Conservation (phyloP, 257 asterid species). For the Cynanchum wilfordii region DNA sequence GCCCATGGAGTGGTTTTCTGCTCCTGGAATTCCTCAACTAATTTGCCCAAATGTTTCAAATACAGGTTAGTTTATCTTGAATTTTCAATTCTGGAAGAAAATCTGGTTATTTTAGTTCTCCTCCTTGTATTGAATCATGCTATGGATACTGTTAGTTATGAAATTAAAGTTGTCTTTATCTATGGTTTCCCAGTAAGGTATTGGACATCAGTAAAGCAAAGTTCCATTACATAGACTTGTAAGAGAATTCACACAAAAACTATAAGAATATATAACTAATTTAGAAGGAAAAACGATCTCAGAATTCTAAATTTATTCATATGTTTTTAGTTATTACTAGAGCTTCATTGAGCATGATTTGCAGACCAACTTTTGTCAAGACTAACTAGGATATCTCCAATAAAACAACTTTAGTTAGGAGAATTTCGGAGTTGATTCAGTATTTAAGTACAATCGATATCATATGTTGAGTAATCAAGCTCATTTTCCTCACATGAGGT, state of each 20-base stretch:
- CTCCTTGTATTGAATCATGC: not conserved
- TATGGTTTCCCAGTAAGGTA: not conserved
- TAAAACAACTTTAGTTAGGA: not conserved
- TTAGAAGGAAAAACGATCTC: not conserved
- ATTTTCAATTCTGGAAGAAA: not conserved
- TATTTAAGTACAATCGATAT: no score
- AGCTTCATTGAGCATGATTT: not conserved
- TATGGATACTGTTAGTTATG: not conserved
- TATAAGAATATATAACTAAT: not conserved
- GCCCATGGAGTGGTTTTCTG: constrained; percentile 91
- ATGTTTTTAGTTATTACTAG: not conserved
- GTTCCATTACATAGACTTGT: not conserved
- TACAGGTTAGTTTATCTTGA: constrained; percentile 36
- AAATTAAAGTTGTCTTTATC: not conserved
- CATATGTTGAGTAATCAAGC: no score
- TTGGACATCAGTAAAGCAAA: not conserved
- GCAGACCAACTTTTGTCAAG: not conserved
- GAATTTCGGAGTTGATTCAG: no score
- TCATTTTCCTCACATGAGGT: no score
- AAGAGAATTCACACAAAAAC: not conserved
- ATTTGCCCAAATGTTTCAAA: constrained; percentile 36
- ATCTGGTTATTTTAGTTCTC: not conserved
- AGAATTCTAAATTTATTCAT: not conserved
- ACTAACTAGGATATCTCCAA: not conserved
- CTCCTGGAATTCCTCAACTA: constrained; percentile 55